Evolutionary conservation across 148 eudicot genomes (phyloP).

Genomic region (Linanthus parryae): DNA sequence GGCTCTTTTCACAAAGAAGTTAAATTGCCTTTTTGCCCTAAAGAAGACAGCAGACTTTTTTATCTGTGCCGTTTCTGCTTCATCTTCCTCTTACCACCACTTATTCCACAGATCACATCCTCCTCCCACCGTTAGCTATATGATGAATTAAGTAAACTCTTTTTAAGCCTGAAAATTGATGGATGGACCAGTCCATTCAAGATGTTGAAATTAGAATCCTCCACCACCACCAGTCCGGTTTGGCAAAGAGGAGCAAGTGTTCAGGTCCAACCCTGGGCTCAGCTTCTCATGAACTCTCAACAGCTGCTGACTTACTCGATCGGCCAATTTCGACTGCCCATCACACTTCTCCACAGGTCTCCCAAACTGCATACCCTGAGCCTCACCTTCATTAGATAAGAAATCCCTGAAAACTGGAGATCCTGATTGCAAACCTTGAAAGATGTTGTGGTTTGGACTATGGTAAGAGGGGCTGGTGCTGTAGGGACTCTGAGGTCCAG

Average conservation of each 20-base stretch:
- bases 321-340: constrained; percentile 67
- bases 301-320: constrained; percentile 72
- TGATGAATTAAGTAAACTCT: too few relatives aligned
- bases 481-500: constrained; percentile 45
- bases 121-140: too few relatives aligned
- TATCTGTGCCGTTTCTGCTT: too few relatives aligned
- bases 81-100: too few relatives aligned
- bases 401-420: constrained; percentile 40
- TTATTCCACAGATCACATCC: too few relatives aligned
- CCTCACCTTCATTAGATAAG: constrained; percentile 32
- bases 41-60: too few relatives aligned
- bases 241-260: constrained; percentile 41
- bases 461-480: constrained; percentile 38
- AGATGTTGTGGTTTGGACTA: constrained; percentile 52
- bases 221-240: constrained; percentile 8
- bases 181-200: not conserved
- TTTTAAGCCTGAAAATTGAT: too few relatives aligned
- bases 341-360: constrained; percentile 34
- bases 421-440: constrained; percentile 50
- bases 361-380: constrained; percentile 38
- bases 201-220: not conserved
- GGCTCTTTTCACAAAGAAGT: too few relatives aligned
- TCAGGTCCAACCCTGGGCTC: constrained; percentile 50
- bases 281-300: constrained; percentile 59
- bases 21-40: too few relatives aligned